phyloP scores from a whole-genome alignment of 495 filamentous ascomycete species.

The Beverwykella pulmonaria region DNA sequence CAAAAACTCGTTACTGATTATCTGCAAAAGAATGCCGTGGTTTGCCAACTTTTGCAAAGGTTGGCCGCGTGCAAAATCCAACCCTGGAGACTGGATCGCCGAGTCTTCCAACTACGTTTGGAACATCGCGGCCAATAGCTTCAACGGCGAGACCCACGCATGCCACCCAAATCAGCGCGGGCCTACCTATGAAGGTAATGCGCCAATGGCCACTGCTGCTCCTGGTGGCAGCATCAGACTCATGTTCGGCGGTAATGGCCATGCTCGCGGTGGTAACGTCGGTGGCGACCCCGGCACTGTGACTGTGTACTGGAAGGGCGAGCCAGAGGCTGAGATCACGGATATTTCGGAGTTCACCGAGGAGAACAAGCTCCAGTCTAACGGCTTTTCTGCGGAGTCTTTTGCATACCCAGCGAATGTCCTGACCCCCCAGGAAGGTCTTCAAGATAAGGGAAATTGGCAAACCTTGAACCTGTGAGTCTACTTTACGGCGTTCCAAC shows the following conservation, averaged over 20 bases:
- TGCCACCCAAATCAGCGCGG: background rate
- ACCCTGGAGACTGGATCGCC: background rate
- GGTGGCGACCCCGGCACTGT: background rate
- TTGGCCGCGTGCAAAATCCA: background rate
- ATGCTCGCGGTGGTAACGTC: conserved; percentile 1
- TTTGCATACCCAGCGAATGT: conserved; percentile 6
- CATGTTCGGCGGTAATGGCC: conserved; percentile 4
- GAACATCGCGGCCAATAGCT: background rate
- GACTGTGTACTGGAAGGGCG: background rate
- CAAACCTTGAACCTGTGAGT: conserved; percentile 1
- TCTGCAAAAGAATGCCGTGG: background rate
- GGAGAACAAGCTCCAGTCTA: background rate
- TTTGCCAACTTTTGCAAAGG: conserved; percentile 6
- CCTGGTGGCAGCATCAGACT: background rate
- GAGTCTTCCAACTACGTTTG: conserved; percentile 3
- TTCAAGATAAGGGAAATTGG: conserved; percentile 6
- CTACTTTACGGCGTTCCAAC: background rate
- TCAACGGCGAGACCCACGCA: conserved; percentile 1
- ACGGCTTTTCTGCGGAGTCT: background rate
- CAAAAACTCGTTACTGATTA: background rate
- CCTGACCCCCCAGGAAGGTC: background rate
- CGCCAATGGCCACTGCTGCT: background rate
- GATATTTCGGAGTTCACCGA: background rate
- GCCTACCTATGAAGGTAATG: background rate
- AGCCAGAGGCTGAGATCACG: background rate